These are phyloP conservation scores for Caloboletus firmus DNA, from an alignment of 1,284 basidiomycete species.

Conservation along the genomic window DNA sequence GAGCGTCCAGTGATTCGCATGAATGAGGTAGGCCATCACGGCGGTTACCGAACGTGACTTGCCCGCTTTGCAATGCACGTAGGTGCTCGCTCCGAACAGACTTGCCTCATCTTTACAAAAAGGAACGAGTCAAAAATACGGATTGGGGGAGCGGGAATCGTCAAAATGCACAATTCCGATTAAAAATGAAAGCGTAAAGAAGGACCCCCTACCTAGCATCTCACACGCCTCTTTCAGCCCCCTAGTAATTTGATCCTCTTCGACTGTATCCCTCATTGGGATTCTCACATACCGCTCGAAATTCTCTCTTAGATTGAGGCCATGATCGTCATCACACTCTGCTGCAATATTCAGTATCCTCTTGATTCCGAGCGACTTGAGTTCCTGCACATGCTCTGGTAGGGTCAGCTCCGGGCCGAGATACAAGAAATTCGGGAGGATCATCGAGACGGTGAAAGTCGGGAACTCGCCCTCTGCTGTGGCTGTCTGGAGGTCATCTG, in stretches of 20 bases:
- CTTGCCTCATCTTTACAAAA: conserved; percentile 77
- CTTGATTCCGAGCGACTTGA: conserved; percentile 77
- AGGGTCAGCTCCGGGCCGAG: conserved; percentile 86
- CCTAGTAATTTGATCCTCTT: conserved; percentile 86
- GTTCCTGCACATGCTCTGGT: conserved; percentile 70
- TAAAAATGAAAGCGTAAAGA: conserved; percentile 1
- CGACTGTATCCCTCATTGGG: conserved; percentile 92
- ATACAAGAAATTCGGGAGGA: conserved; percentile 88
- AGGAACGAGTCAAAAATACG: conserved; percentile 7
- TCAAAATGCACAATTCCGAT: conserved; percentile 6
- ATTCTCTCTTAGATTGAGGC: conserved; percentile 57
- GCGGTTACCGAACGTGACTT: conserved; percentile 96
- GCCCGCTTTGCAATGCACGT: conserved; percentile 96
- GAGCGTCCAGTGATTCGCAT: conserved; percentile 94
- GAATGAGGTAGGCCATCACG: conserved; percentile 96
- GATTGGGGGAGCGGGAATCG: background rate
- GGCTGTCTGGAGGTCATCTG: conserved; percentile 50
- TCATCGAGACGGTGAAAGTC: conserved; percentile 78
- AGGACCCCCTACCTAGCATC: conserved; percentile 67
- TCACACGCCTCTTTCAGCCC: conserved; percentile 84
- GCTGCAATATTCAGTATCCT: conserved; percentile 89
- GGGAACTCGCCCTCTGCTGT: conserved; percentile 59
- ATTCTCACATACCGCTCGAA: conserved; percentile 87
- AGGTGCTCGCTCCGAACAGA: conserved; percentile 83
- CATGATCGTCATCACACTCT: conserved; percentile 86